These are phyloP conservation scores for Eucalyptus regnans DNA, from an alignment of 345 rosid species.

Conservation along the genomic window DNA sequence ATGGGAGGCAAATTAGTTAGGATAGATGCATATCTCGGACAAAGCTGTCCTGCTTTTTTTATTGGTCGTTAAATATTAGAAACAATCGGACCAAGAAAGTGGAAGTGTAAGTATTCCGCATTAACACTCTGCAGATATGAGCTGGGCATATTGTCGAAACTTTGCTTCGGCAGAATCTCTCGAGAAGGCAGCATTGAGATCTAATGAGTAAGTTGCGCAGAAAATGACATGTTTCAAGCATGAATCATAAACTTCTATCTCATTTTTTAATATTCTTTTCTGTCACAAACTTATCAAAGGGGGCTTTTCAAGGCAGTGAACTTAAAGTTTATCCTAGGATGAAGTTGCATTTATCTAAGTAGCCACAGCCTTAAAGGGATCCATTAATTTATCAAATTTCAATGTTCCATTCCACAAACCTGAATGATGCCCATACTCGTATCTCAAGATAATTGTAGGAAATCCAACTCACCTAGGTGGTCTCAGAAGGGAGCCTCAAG, in stretches of 20 bases:
- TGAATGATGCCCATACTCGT: neutral
- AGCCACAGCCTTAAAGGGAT: neutral
- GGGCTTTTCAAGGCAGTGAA: neutral
- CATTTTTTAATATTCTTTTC: neutral
- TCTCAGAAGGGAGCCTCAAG: slow-evolving; percentile 92
- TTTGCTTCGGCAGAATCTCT: neutral
- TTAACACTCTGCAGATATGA: neutral
- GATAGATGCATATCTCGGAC: neutral
- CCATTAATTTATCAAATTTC: neutral
- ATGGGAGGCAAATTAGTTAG: neutral
- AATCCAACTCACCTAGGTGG: slow-evolving; percentile 10
- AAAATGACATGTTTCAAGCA: neutral
- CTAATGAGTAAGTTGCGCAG: neutral
- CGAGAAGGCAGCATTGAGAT: neutral
- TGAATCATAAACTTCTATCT: neutral
- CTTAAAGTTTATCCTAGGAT: neutral
- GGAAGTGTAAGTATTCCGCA: neutral
- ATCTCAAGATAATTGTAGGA: neutral
- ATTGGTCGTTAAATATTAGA: neutral
- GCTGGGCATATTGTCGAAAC: neutral
- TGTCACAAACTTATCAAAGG: neutral
- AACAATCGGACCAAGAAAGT: neutral
- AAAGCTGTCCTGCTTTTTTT: neutral
- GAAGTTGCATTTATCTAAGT: neutral
- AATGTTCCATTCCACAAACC: neutral